Evolutionary conservation across 805 yeast genomes (phyloP).

Genomic region (Kregervanrija pseudodelftensis): DNA sequence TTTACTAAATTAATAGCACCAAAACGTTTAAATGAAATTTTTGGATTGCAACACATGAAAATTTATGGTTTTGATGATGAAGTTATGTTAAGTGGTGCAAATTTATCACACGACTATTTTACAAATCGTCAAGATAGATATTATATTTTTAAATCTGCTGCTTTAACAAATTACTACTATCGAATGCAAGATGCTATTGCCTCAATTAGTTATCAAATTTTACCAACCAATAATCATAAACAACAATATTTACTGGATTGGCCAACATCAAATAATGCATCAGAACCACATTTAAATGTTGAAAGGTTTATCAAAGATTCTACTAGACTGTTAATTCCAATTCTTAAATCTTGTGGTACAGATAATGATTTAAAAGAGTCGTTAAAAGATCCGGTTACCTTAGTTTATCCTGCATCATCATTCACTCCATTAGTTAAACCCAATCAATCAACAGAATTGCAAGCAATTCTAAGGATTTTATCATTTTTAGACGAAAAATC

Average conservation of each 20-base stretch:
- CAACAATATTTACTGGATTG: constrained; percentile 54
- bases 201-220: constrained; percentile 62
- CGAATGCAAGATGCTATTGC: constrained; percentile 61
- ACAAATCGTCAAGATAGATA: constrained; percentile 93
- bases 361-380: constrained; percentile 6
- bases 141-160: constrained; percentile 54
- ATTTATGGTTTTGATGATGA: constrained; percentile 92
- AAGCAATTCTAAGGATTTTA: constrained; percentile 54
- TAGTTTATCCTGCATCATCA: constrained; percentile 87
- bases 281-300: constrained; percentile 57
- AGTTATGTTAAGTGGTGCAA: constrained; percentile 84
- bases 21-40: constrained; percentile 80
- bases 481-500: constrained; percentile 47
- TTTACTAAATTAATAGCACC: constrained; percentile 62
- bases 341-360: constrained; percentile 40
- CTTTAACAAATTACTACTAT: constrained; percentile 66
- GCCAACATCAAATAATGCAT: constrained; percentile 62
- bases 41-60: constrained; percentile 96
- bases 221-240: constrained; percentile 30
- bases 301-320: constrained; percentile 49
- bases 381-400: constrained; percentile 36
- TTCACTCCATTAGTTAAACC: constrained; percentile 71
- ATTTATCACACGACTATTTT: constrained; percentile 84
- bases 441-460: constrained; percentile 76
- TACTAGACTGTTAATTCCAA: constrained; percentile 47